A percentile compares a stretch with the other conserved stretches of the same genome.
Conservation (phyloP, 2,329 filamentous ascomycete species). For the Stachybotrys echinatus region DNA sequence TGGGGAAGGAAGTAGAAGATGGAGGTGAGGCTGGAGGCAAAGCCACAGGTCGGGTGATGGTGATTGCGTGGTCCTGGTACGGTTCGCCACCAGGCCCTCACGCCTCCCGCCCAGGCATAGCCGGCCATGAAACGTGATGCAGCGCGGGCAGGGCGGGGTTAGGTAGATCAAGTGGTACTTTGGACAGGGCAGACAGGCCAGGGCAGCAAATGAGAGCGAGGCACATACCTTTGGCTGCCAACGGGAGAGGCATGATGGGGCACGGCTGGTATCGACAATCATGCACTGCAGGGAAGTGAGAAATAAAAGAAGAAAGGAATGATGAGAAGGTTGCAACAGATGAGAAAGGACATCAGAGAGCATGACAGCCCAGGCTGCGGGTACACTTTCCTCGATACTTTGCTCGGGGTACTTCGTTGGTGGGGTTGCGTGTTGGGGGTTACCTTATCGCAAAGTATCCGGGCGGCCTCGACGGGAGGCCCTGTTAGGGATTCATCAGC, state of each 20-base stretch:
- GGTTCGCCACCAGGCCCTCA: conserved; percentile 1
- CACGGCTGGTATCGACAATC: no score
- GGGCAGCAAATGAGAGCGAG: not conserved
- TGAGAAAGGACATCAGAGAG: not conserved
- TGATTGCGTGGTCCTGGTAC: conserved; percentile 2
- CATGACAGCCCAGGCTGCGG: no score
- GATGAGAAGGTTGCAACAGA: not conserved
- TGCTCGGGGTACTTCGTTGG: no score
- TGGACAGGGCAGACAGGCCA: no score
- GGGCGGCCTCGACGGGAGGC: no score
- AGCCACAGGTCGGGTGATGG: conserved; percentile 1
- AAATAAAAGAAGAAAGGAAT: not conserved
- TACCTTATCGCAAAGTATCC: no score
- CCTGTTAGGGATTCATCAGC: no score
- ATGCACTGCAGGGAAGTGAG: no score
- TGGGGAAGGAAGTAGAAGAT: not conserved
- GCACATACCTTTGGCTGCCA: not conserved
- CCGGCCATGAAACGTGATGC: not conserved
- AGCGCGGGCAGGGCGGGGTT: not conserved
- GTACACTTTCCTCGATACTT: no score
- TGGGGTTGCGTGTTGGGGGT: no score
- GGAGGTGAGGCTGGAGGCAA: not conserved
- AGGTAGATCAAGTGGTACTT: not conserved
- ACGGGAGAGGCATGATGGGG: not conserved
- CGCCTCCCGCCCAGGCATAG: not conserved